These are phyloP conservation scores for Teratosphaeriaceae sp. DNA, from an alignment of 2,329 filamentous ascomycete species.

Conservation along the genomic window DNA sequence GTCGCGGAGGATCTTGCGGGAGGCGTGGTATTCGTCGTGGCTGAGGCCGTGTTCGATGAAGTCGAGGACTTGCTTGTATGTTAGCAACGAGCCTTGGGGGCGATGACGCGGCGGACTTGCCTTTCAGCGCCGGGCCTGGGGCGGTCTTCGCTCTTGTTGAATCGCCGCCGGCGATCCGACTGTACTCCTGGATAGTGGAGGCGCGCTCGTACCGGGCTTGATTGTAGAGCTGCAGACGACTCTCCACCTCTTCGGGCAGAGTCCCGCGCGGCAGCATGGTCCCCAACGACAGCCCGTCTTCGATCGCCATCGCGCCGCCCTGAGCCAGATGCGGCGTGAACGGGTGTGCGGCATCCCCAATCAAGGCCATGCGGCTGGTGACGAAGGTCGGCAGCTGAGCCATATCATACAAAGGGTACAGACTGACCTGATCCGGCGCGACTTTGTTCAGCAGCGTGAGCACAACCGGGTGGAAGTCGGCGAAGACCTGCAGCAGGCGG, in stretches of 20 bases:
- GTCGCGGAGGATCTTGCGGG: neutral
- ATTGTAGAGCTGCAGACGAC: conserved; percentile 52
- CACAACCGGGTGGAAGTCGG: neutral
- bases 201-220: conserved; percentile 52
- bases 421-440: conserved; percentile 40
- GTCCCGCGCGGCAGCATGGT: conserved; percentile 48
- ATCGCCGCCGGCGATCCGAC: conserved; percentile 5
- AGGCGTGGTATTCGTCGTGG: conserved; percentile 1
- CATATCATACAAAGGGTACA: conserved; percentile 50
- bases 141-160: neutral
- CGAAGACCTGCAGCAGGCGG: neutral
- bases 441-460: conserved; percentile 13
- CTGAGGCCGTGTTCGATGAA: neutral
- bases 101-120: neutral
- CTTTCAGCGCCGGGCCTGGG: neutral
- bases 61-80: neutral
- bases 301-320: conserved; percentile 58
- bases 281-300: conserved; percentile 55
- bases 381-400: conserved; percentile 50
- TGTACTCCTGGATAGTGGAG: conserved; percentile 49
- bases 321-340: conserved; percentile 59
- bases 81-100: neutral
- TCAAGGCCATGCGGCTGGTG: conserved; percentile 47
- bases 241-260: conserved; percentile 39
- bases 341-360: conserved; percentile 63